These are phyloP conservation scores for Ustilago xerochloae DNA, from an alignment of 1,284 basidiomycete genomes.

Conservation along the genomic window DNA sequence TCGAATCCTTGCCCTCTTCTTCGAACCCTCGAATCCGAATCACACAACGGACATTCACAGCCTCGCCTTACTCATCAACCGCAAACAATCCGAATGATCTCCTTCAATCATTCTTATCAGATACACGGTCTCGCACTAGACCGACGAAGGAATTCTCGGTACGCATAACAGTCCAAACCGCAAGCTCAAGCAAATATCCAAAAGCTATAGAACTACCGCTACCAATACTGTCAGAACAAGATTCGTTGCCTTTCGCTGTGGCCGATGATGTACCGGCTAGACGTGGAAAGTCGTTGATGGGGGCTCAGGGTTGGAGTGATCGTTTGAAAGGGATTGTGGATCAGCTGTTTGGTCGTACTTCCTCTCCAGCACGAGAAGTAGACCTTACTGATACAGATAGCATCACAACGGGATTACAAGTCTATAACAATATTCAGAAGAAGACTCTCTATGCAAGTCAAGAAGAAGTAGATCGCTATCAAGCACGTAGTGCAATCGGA, in stretches of 20 bases:
- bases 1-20: slow-evolving; percentile 8
- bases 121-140: slow-evolving; percentile 10
- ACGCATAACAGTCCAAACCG: slow-evolving; percentile 8
- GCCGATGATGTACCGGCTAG: slow-evolving; percentile 35
- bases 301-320: neutral
- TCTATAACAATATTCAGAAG: slow-evolving; percentile 13
- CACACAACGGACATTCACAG: slow-evolving; percentile 3
- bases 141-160: slow-evolving; percentile 4
- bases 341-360: neutral
- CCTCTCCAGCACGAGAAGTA: neutral
- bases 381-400: no score
- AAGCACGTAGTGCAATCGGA: neutral
- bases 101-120: slow-evolving; percentile 21
- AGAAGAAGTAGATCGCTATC: slow-evolving; percentile 16
- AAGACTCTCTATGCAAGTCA: slow-evolving; percentile 13
- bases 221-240: slow-evolving; percentile 6
- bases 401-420: slow-evolving; percentile 18
- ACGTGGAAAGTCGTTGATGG: slow-evolving; percentile 9
- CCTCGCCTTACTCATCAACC: slow-evolving; percentile 22
- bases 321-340: neutral
- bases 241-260: slow-evolving; percentile 33
- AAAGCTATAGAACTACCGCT: slow-evolving; percentile 21
- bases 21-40: neutral
- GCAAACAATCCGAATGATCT: slow-evolving; percentile 26
- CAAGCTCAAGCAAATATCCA: neutral